Conservation (phyloP, 2,329 filamentous ascomycete species). For the Colletotrichum acutatum region DNA sequence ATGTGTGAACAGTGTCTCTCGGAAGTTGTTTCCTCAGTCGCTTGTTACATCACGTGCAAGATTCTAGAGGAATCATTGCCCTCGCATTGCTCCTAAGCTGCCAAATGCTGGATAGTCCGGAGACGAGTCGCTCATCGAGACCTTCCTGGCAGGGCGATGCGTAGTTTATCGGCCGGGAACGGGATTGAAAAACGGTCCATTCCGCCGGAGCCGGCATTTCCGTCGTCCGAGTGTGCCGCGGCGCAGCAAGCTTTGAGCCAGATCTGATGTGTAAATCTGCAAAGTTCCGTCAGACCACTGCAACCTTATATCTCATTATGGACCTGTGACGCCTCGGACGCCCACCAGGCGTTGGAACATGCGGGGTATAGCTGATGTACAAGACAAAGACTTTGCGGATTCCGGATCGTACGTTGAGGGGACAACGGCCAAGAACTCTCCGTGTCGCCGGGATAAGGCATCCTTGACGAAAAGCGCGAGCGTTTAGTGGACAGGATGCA, state of each 20-base stretch:
- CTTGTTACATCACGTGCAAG: background rate
- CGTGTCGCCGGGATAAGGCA: background rate
- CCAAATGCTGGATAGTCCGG: background rate
- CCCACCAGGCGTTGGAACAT: background rate
- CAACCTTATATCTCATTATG: background rate
- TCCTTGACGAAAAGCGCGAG: background rate
- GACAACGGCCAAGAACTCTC: background rate
- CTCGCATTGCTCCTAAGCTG: background rate
- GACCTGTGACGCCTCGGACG: background rate
- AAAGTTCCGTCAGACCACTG: background rate
- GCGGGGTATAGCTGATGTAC: background rate
- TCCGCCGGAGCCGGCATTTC: background rate
- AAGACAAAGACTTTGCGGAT: background rate
- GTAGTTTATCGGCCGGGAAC: background rate
- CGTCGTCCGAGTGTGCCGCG: background rate
- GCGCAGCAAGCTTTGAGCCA: background rate
- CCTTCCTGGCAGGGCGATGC: background rate
- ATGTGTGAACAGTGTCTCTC: no score
- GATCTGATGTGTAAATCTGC: background rate
- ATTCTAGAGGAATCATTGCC: background rate
- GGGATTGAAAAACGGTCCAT: background rate
- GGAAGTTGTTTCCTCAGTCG: no score
- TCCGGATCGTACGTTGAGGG: background rate
- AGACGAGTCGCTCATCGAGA: background rate
- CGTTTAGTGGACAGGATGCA: background rate